Evolutionary conservation across 2,329 filamentous ascomycete species (phyloP).

Genomic region (Claviceps sp.): DNA sequence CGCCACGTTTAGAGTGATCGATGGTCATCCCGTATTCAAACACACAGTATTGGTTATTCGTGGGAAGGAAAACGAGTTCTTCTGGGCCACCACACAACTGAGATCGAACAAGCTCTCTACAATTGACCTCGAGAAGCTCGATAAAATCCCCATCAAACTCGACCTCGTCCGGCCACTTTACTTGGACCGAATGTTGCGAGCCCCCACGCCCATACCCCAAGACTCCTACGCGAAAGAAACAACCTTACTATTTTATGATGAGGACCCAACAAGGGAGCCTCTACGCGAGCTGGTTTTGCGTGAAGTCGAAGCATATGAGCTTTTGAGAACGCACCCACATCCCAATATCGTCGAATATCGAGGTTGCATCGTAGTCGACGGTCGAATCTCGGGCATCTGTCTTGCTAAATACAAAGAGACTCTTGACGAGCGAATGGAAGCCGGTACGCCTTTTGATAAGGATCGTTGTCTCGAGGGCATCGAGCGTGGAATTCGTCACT

Average conservation of each 20-base stretch:
- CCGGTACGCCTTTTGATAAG: no score
- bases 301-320: not conserved
- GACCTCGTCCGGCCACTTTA: not conserved
- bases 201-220: not conserved
- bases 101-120: not conserved
- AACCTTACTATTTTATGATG: not conserved
- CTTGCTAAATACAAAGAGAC: no score
- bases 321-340: not conserved
- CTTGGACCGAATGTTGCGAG: not conserved
- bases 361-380: no score
- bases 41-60: not conserved
- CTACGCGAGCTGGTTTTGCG: not conserved
- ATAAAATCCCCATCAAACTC: not conserved
- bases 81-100: not conserved
- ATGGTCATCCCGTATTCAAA: not conserved
- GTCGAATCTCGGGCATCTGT: no score
- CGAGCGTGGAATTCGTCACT: no score
- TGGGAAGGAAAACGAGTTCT: not conserved
- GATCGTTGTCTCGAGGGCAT: no score
- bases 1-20: not conserved
- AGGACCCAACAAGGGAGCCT: not conserved
- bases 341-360: no score
- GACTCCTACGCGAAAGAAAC: not conserved
- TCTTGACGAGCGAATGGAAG: no score
- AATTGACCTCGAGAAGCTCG: not conserved